These are phyloP conservation scores for Phytophthora sojae DNA, from an alignment of 352 stramenopile genomes.

Conservation along the genomic window DNA sequence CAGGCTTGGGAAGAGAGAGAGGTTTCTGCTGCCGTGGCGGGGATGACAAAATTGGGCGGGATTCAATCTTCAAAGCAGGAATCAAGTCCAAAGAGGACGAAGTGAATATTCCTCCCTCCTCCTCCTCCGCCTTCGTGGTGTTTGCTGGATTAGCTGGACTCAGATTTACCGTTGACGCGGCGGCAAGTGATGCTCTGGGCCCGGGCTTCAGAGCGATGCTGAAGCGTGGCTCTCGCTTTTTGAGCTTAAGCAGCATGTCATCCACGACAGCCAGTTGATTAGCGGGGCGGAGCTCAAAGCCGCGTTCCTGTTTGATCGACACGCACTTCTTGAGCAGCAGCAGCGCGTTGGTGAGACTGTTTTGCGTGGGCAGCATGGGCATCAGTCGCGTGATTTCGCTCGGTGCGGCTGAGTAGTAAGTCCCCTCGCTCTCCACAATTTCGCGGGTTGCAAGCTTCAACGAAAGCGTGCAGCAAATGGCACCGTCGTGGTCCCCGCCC, in stretches of 20 bases:
- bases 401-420: conserved; percentile 30
- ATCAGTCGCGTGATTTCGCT: conserved; percentile 20
- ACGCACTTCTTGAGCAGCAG: conserved; percentile 47
- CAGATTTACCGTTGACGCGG: background rate
- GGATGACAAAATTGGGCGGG: background rate
- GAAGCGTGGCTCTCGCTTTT: conserved; percentile 22
- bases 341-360: conserved; percentile 26
- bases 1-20: background rate
- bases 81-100: background rate
- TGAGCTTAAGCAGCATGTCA: conserved; percentile 12
- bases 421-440: conserved; percentile 34
- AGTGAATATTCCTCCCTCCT: background rate
- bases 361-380: conserved; percentile 31
- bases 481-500: conserved; percentile 49
- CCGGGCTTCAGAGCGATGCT: conserved; percentile 4
- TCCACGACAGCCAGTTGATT: conserved; percentile 30
- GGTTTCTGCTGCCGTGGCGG: background rate
- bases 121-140: background rate
- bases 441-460: conserved; percentile 28
- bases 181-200: background rate
- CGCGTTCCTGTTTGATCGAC: conserved; percentile 14
- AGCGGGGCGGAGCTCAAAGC: conserved; percentile 29
- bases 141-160: background rate
- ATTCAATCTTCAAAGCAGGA: background rate
- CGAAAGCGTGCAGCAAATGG: conserved; percentile 37